Conservation (phyloP, 2,329 filamentous ascomycete species). For the Pseudocercospora pini-densiflorae region DNA sequence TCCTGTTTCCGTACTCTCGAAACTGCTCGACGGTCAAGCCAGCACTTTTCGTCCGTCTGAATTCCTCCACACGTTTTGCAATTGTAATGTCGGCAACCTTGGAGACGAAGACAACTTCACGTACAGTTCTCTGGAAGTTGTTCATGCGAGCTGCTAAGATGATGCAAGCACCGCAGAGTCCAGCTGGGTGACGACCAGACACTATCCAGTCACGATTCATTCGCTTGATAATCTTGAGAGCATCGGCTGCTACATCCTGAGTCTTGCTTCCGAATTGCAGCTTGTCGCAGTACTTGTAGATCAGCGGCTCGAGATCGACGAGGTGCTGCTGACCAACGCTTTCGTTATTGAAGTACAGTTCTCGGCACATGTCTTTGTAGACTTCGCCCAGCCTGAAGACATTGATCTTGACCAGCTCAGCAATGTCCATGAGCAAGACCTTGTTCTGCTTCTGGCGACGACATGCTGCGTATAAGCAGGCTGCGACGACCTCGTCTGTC, state of each 20-base stretch:
- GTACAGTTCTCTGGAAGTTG: conserved; percentile 90
- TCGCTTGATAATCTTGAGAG: conserved; percentile 81
- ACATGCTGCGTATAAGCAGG: conserved; percentile 88
- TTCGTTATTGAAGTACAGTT: conserved; percentile 62
- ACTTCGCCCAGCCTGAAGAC: conserved; percentile 90
- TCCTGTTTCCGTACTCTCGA: conserved; percentile 65
- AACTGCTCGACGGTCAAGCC: conserved; percentile 88
- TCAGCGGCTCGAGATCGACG: conserved; percentile 80
- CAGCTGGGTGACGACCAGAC: conserved; percentile 88
- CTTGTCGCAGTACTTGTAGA: conserved; percentile 86
- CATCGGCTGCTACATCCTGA: conserved; percentile 84
- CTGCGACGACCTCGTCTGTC: conserved; percentile 83
- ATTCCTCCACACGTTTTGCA: conserved; percentile 88
- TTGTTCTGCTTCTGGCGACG: conserved; percentile 78
- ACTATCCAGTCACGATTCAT: conserved; percentile 99
- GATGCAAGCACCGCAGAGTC: conserved; percentile 90
- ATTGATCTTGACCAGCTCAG: conserved; percentile 81
- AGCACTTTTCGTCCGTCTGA: conserved; percentile 83
- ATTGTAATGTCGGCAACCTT: conserved; percentile 96
- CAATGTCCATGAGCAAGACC: conserved; percentile 93
- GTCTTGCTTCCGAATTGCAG: conserved; percentile 87
- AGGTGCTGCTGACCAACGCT: conserved; percentile 62
- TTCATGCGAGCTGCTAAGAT: conserved; percentile 97
- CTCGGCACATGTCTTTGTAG: conserved; percentile 80
- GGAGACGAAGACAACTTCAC: conserved; percentile 97